phyloP scores from a whole-genome alignment of 768 basidiomycete species.

The Suillus americanus region DNA sequence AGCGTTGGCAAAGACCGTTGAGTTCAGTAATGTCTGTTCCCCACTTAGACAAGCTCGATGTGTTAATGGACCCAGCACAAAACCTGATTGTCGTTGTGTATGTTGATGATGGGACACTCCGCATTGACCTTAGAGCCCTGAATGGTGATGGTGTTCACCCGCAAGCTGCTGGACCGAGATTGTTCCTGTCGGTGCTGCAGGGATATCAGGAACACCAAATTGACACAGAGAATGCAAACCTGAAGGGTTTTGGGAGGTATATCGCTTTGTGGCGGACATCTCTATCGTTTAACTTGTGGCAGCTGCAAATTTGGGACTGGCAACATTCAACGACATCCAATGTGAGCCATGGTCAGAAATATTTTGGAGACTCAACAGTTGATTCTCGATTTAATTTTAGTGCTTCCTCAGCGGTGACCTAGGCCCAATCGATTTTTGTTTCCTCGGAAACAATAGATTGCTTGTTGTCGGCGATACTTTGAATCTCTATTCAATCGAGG shows the following conservation, averaged over 20 bases:
- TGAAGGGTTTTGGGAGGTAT: not conserved
- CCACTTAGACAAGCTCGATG: not conserved
- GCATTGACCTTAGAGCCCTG: not conserved
- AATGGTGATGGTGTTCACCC: not conserved
- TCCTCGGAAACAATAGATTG: not conserved
- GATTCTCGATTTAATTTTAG: not conserved
- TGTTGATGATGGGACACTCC: not conserved
- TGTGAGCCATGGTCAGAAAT: not conserved
- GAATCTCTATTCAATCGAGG: not conserved
- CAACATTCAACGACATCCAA: not conserved
- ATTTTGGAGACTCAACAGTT: not conserved
- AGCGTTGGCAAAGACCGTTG: not conserved
- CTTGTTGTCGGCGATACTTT: not conserved
- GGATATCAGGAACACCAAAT: not conserved
- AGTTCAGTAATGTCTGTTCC: not conserved
- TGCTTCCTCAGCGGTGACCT: not conserved
- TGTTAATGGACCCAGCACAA: not conserved
- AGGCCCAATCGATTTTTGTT: not conserved
- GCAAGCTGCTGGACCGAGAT: not conserved
- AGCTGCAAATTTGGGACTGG: not conserved
- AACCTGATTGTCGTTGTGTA: not conserved
- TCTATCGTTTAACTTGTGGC: not conserved
- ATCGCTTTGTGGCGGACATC: not conserved
- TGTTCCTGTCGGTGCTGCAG: too few relatives aligned
- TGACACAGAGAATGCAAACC: not conserved